These are phyloP conservation scores for Agrocybe praecox DNA, from an alignment of 768 basidiomycete species.

Conservation along the genomic window DNA sequence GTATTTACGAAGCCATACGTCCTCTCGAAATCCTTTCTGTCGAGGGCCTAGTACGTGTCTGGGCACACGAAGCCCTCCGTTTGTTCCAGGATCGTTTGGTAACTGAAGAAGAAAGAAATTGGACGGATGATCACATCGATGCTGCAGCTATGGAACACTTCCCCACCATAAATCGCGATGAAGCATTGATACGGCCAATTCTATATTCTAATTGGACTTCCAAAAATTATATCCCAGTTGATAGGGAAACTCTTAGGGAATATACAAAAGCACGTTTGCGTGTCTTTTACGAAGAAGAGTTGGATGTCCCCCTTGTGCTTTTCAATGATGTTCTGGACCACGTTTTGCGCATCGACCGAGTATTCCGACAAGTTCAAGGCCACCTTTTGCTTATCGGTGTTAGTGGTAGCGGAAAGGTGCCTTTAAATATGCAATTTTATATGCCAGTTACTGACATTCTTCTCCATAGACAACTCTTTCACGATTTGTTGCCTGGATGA, in stretches of 20 bases:
- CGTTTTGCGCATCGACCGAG: slow-evolving; percentile 96
- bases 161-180: slow-evolving; percentile 87
- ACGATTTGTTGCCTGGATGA: slow-evolving; percentile 99
- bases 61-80: slow-evolving; percentile 97
- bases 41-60: slow-evolving; percentile 94
- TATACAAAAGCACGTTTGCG: slow-evolving; percentile 95
- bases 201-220: slow-evolving; percentile 99
- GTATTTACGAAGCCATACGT: slow-evolving; percentile 95
- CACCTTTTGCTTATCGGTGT: slow-evolving; percentile 97
- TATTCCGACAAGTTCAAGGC: slow-evolving; percentile 98
- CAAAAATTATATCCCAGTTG: slow-evolving; percentile 93
- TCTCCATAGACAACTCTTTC: slow-evolving; percentile 85
- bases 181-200: slow-evolving; percentile 88
- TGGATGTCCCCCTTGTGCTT: slow-evolving; percentile 95
- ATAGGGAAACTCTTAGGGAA: slow-evolving; percentile 89
- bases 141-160: slow-evolving; percentile 83
- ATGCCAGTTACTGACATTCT: slow-evolving; percentile 8
- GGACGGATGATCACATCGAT: slow-evolving; percentile 96
- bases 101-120: slow-evolving; percentile 85
- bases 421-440: neutral
- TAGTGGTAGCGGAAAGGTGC: slow-evolving; percentile 96
- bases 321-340: slow-evolving; percentile 99
- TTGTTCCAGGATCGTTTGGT: slow-evolving; percentile 98
- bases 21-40: slow-evolving; percentile 92
- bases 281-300: slow-evolving; percentile 99